These are phyloP conservation scores for Euphorbia pulcherrima DNA, from an alignment of 345 rosid genomes.

Conservation along the genomic window DNA sequence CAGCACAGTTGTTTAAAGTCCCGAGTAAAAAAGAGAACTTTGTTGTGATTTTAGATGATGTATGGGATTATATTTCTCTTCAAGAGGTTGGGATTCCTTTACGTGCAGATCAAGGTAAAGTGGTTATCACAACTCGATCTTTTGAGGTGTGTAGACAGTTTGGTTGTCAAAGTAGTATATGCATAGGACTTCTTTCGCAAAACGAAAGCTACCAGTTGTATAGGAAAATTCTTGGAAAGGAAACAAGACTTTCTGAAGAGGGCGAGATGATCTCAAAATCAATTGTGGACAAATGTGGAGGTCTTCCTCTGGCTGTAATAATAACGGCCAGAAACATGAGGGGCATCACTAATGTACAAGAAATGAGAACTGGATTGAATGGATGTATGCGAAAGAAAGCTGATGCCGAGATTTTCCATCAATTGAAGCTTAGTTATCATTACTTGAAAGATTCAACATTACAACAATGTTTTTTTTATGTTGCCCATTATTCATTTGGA, in stretches of 20 bases:
- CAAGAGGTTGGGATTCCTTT: not conserved
- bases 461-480: constrained; percentile 21
- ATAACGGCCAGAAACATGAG: not conserved
- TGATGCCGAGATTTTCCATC: not conserved
- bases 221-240: not conserved
- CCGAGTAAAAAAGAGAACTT: not conserved
- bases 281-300: constrained; percentile 7
- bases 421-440: not conserved
- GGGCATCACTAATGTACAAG: constrained; percentile 3
- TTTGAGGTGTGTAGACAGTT: not conserved
- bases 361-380: constrained; percentile 15
- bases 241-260: not conserved
- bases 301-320: constrained; percentile 22
- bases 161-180: not conserved
- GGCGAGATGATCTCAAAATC: not conserved
- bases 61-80: not conserved
- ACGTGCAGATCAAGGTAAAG: not conserved
- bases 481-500: not conserved
- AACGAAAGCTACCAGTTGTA: not conserved
- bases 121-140: no score
- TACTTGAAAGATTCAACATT: not conserved
- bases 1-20: not conserved
- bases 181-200: not conserved
- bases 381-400: constrained; percentile 1
- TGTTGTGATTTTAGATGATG: not conserved